Percentiles rank a stretch among this genome's conserved stretches.
These are phyloP conservation scores for Allium cepa DNA, from an alignment of 106 monocot genomes.

Conservation along the genomic window DNA sequence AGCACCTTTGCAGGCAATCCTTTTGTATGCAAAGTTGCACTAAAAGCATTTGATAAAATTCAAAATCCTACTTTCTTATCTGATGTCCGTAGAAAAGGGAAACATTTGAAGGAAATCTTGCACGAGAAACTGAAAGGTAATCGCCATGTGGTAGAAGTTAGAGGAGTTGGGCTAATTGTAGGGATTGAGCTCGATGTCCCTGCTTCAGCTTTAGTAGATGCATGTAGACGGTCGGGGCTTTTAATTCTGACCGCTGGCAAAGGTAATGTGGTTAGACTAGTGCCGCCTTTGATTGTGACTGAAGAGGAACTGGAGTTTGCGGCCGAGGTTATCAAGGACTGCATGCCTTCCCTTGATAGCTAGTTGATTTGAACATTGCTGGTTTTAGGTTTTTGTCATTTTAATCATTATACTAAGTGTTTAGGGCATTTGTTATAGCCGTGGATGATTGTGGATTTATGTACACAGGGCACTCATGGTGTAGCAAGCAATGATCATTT, in stretches of 20 bases:
- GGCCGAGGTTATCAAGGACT: slow-evolving; percentile 38
- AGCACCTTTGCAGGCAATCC: slow-evolving; percentile 83
- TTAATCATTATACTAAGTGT: too few species aligned
- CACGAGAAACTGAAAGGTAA: slow-evolving; percentile 32
- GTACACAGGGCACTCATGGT: too few species aligned
- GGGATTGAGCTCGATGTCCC: slow-evolving; percentile 73
- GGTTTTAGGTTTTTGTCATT: too few species aligned
- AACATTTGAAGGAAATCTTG: slow-evolving; percentile 56
- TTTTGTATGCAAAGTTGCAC: slow-evolving; percentile 64
- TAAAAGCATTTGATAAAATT: slow-evolving; percentile 70
- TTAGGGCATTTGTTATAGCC: too few species aligned
- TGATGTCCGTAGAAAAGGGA: slow-evolving; percentile 50
- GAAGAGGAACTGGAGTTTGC: slow-evolving; percentile 60
- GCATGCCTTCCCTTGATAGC: slow-evolving; percentile 56
- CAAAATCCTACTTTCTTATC: slow-evolving; percentile 47
- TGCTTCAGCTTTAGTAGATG: slow-evolving; percentile 52
- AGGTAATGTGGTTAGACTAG: slow-evolving; percentile 77
- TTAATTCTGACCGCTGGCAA: slow-evolving; percentile 81
- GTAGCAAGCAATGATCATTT: too few species aligned
- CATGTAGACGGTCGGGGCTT: slow-evolving; percentile 57
- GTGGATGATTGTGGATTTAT: too few species aligned
- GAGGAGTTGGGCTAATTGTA: slow-evolving; percentile 71
- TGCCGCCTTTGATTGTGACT: slow-evolving; percentile 78
- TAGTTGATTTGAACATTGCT: not conserved
- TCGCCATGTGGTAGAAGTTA: slow-evolving; percentile 57